These are phyloP conservation scores for Zasmidium cellare DNA, from an alignment of 2,329 filamentous ascomycete species.

Conservation along the genomic window DNA sequence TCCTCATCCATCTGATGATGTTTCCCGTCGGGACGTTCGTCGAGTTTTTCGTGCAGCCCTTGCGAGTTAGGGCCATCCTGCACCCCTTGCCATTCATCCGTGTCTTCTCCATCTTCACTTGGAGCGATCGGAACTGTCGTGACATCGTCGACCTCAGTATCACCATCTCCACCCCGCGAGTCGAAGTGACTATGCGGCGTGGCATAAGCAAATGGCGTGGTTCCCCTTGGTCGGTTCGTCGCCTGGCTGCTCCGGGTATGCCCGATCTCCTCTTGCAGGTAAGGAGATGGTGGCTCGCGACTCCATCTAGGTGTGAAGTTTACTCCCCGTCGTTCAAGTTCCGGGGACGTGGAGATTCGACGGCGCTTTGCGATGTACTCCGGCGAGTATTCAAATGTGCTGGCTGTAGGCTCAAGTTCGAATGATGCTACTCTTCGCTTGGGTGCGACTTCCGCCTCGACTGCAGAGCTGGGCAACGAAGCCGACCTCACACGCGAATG, in stretches of 20 bases:
- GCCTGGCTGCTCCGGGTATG: conserved; percentile 26
- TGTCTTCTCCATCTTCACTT: conserved; percentile 17
- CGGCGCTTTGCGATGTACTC: conserved; percentile 45
- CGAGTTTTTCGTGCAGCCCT: conserved; percentile 26
- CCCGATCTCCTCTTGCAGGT: conserved; percentile 35
- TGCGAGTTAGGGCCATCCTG: conserved; percentile 22
- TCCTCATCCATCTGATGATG: conserved; percentile 20
- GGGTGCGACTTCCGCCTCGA: conserved; percentile 16
- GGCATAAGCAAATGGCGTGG: conserved; percentile 69
- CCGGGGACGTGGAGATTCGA: conserved; percentile 59
- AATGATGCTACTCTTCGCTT: conserved; percentile 35
- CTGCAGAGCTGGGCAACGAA: conserved; percentile 28
- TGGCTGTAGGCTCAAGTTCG: conserved; percentile 31
- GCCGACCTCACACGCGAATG: conserved; percentile 19
- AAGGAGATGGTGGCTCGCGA: conserved; percentile 46
- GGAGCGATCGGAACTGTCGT: conserved; percentile 8
- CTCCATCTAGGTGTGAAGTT: conserved; percentile 45
- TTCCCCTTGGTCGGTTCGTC: conserved; percentile 44
- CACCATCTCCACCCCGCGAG: conserved; percentile 34
- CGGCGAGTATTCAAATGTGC: conserved; percentile 22
- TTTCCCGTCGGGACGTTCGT: conserved; percentile 25
- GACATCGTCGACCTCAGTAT: conserved; percentile 20
- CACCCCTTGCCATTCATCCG: conserved; percentile 37
- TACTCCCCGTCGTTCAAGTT: conserved; percentile 35
- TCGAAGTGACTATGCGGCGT: conserved; percentile 65